Base-by-base conservation (phyloP, 73 alveolate species). In the Tetrahymena borealis region DNA sequence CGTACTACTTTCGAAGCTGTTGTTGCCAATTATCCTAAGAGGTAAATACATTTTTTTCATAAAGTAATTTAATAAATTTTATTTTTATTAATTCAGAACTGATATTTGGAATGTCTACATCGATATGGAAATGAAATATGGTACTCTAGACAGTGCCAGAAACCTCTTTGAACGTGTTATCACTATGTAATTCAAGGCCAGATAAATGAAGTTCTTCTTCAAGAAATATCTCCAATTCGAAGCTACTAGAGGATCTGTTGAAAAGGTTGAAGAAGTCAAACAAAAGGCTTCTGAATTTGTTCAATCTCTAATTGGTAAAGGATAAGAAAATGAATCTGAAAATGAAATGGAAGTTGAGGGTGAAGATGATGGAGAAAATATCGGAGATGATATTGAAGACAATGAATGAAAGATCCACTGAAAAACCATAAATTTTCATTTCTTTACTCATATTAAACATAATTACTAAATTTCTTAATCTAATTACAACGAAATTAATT, bases 1-100 rank as follows among this genome's bases (percentile, higher is more conserved):
- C 97, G 99, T 94, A 98, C 99, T 39, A 97, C 97, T 97, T 96
- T 96, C 90, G 99, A 98, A 93, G 97, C 98, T 92, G 95, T 98
- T 20, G 94, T 98, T 40, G 96, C 96, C 79, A 96, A 96, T 93
- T 97, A 97, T 93, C 98, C 99, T 15, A 95, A 97, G 95, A 91
- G 94, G 94, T 91, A 91, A 60, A 24, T 60, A 18, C 1, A 60
- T 24, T n/a, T 60, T 60, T 0, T 2, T n/a, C 10, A 60, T 24
- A 10, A 60, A 15, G 10, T 60, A 24, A 18, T 18, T 18, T 24
- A 60, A 10, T n/a, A 60, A 7, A 33, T 32, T 18, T 7, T 60
- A 33, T 0, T 78, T 39, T 85, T 79, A 39, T 28, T 35, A 40
- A 13, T 33, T 15, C n/a, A 95, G 99, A 97, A 98, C 97, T 93